Base-by-base conservation (phyloP, 306 rosid species). In the Vigna mungo region DNA sequence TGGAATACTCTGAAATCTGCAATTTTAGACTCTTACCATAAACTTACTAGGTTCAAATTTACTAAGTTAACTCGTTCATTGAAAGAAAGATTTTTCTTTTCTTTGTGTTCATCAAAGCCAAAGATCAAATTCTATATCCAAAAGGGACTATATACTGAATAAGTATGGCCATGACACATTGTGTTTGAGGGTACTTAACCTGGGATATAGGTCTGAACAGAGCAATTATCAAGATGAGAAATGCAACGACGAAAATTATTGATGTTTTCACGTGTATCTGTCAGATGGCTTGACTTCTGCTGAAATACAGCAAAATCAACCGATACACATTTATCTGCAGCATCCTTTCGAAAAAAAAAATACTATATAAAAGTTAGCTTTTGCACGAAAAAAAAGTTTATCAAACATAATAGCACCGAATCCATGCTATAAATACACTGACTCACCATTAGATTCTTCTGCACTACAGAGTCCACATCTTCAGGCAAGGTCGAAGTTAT, bases 1-100 rank as follows among this genome's bases (percentile, higher is more conserved):
- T 84, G 92, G 84, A 89, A 83, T 79, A 84, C 87, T 88, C 92
- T 88, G 82, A 76, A 74, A 88, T 88, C 97, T 92, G 95, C 88
- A 84, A 75, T 25, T 62, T 71, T 16, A 79, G 55, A 76, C 32
- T 76, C 46, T 74, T 70, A 16, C 10, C 59, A 60, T 55, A 59
- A 60, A 68, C 34, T 51, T 52, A 30, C 66, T 16, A 15, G 54
- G 63, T 72, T 73, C 72, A 55, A 75, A 32, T 68, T 61, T 39
- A 49, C 67, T 36, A 58, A 64, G 61, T 67, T 68, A 32, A 52
- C 46, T 48, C 12, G 59, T 58, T 18, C 34, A 47, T 61, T 64
- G 32, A 43, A 47, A 34, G 30, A 27, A 43, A 65, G 5, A 62
- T 4, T 65, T 36, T 63, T 18, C 52, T 20, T 62, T 20, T 62